Base-by-base conservation (phyloP, 352 stramenopile species). In the Phytophthora uliginosa region DNA sequence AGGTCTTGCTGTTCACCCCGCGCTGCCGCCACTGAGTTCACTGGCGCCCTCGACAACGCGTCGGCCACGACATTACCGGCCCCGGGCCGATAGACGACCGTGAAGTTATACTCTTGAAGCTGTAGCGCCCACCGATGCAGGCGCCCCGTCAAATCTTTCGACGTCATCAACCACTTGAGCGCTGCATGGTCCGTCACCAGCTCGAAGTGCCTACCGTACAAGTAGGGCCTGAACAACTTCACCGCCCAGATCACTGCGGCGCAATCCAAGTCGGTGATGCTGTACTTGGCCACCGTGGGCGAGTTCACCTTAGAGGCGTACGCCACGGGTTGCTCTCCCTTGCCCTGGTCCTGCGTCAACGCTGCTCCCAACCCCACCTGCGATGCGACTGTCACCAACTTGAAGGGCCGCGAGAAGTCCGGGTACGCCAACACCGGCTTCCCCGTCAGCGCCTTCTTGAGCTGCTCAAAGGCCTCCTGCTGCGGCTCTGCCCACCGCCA, bases 301-400 rank as follows among this genome's bases (percentile, higher is more conserved):
- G 34, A 67, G 60, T 74, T 77, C 10, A 73, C 62, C 7, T 76
- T 75, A 5, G 59, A 75, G 0, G 69, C 76, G 18, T 68, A 81
- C 0, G 55, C 76, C 0, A 81, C n/a, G 1, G 69, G 60, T n/a
- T 74, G 66, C 1, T 66, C 38, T 8, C 66, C 67, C 0, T 53
- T 5, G 1, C 59, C 67, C 0, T 68, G 48, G 31, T 73, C 66
- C 20, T 82, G 71, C 62, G 71, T 78, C 18, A 84, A 31, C 1
- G 57, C 51, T 4, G 71, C 74, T 3, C 74, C 67, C 0, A 76
- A 12, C 0, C 72, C 67, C 0, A 74, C 54, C 22, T 51, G 15
- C 17, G 69, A 82, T 1, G 71, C 77, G 38, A 82, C 74, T 3
- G 71, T 81, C 0, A 66, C 54, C 55, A 80, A 45, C 22, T 72